Evolutionary conservation across 345 rosid species (phyloP), one percentile per base, ranked within the genome.

Genomic region (Geranium brycei): DNA sequence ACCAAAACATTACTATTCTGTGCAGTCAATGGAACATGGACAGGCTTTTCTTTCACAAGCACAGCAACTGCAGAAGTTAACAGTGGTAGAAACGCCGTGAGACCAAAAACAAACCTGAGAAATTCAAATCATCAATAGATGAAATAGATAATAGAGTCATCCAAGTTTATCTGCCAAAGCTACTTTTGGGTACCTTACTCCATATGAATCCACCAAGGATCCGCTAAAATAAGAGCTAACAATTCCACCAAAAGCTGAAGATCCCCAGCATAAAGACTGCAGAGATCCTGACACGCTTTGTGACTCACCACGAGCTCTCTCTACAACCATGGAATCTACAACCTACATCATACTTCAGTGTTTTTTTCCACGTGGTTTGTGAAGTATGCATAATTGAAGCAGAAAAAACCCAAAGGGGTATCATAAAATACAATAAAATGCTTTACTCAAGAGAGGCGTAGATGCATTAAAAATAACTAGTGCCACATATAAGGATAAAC

Each of bases 261-360:
- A 90, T 74, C 99, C 99, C 97, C 97, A 90, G 71, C 99, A 90
- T 59, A 88, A 78, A 3, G 97, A 93, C 79, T 88, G 97, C 62
- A 93, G 83, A 31, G 97, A 88, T 65, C 99, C 95, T 0, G 95
- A 85, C 74, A 91, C 76, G 64, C 89, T 85, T 76, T 88, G 97
- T 31, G 99, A 90, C 78, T 93, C 99, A 62, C 96, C 99, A 69
- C 97, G 96, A 77, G 96, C 92, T 72, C 96, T 83, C 79, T 93
- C 97, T 55, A 90, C 99, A 31, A 93, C 96, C 99, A 93, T 90
- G 62, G 99, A 93, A 83, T 93, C 97, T 68, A 90, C 99, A 74
- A 85, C 99, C 99, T 93, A 68, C 61, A 71, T 14, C 66, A 57
- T 64, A 59, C 56, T 62, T 67, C 76, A 76, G 58, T 41, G 59